A percentile compares a stretch with the other conserved stretches of the same genome.
Conservation (phyloP, 306 rosid species). For the Rubus parviflorus region DNA sequence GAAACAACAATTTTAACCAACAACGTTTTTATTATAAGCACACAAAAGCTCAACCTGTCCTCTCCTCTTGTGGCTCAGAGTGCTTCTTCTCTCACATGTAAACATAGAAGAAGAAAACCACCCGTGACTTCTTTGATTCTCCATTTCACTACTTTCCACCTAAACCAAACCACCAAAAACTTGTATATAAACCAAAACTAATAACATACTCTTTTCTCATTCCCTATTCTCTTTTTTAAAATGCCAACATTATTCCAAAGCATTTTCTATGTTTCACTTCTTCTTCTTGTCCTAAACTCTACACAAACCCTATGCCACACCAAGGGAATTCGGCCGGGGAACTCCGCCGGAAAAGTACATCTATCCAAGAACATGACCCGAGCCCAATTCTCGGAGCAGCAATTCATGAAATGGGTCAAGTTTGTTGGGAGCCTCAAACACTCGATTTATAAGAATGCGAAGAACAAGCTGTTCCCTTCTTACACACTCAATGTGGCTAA, state of each 20-base stretch:
- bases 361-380: conserved; percentile 39
- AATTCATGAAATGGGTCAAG: conserved; percentile 83
- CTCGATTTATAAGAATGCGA: conserved; percentile 65
- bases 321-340: conserved; percentile 47
- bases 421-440: conserved; percentile 81
- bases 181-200: conserved; percentile 18
- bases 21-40: conserved; percentile 21
- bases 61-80: conserved; percentile 51
- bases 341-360: conserved; percentile 28
- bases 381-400: conserved; percentile 60
- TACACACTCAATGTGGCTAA: conserved; percentile 68
- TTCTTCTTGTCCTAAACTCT: conserved; percentile 49
- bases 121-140: conserved; percentile 82
- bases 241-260: conserved; percentile 47
- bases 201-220: conserved; percentile 8
- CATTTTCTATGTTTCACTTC: conserved; percentile 21
- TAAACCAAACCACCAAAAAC: conserved; percentile 23
- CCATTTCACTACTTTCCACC: conserved; percentile 54
- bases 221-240: conserved; percentile 33
- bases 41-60: conserved; percentile 39
- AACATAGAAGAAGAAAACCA: conserved; percentile 19
- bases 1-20: conserved; percentile 17
- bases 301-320: conserved; percentile 50
- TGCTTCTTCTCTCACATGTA: conserved; percentile 22
- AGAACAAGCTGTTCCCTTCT: conserved; percentile 82